Percentiles rank a stretch among this genome's conserved stretches.
These are phyloP conservation scores for Cucumis cinereus DNA, from an alignment of 306 rosid species.

Conservation along the genomic window DNA sequence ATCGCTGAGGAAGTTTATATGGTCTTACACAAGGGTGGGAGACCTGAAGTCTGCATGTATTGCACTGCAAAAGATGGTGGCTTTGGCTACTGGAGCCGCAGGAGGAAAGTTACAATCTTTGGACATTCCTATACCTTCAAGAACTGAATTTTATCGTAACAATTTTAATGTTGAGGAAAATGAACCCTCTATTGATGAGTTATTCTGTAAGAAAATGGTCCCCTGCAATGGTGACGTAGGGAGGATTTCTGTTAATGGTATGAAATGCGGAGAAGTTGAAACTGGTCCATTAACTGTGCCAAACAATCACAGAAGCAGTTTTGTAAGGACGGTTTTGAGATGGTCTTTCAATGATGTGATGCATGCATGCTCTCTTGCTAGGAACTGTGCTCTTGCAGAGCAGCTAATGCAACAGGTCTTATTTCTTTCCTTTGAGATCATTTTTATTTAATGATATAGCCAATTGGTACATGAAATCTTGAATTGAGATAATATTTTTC, in stretches of 20 bases:
- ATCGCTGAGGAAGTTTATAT: conserved; percentile 36
- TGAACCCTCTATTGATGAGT: conserved; percentile 16
- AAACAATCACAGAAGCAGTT: conserved; percentile 11
- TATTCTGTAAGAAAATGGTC: conserved; percentile 9
- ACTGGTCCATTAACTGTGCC: conserved; percentile 14
- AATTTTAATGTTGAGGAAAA: conserved; percentile 25
- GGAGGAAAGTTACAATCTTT: conserved; percentile 34
- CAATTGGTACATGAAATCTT: not conserved
- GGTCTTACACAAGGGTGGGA: conserved; percentile 44
- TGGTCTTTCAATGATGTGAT: conserved; percentile 57
- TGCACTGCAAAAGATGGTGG: conserved; percentile 50
- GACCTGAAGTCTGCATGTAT: conserved; percentile 32
- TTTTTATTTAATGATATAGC: not conserved
- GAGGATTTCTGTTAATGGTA: conserved; percentile 10
- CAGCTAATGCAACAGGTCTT: conserved; percentile 51
- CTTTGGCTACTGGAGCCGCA: conserved; percentile 28
- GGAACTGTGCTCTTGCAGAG: conserved; percentile 42
- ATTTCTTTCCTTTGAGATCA: not conserved
- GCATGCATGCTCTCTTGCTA: conserved; percentile 32
- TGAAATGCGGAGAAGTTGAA: conserved; percentile 18
- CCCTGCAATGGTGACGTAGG: conserved; percentile 16
- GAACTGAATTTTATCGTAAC: conserved; percentile 13
- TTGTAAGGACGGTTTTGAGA: conserved; percentile 30
- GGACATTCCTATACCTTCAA: conserved; percentile 67
- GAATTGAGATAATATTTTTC: not conserved